phyloP scores from a whole-genome alignment of 768 basidiomycete genomes.

The Tulasnella sp. region DNA sequence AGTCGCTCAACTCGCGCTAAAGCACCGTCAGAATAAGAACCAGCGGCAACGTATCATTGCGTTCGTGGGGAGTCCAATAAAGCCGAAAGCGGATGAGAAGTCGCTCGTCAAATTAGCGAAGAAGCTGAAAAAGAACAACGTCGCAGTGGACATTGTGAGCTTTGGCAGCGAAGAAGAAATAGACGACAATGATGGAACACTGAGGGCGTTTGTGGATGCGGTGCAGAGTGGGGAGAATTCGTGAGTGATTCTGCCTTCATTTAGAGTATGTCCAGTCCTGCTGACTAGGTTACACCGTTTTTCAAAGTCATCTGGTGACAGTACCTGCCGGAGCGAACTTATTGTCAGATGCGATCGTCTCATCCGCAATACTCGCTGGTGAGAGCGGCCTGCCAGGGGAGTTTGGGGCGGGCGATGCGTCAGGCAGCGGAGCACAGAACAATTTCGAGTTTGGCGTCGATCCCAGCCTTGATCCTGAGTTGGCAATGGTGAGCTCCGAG shows the following conservation, averaged over 20 bases:
- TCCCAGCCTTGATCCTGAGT: slow-evolving; percentile 92
- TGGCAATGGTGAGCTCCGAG: slow-evolving; percentile 76
- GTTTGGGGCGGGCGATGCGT: slow-evolving; percentile 50
- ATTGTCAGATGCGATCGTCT: slow-evolving; percentile 79
- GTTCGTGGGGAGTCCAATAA: slow-evolving; percentile 86
- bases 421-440: slow-evolving; percentile 48
- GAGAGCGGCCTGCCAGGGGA: slow-evolving; percentile 69
- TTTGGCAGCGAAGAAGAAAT: slow-evolving; percentile 74
- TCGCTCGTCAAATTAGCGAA: slow-evolving; percentile 87
- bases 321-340: slow-evolving; percentile 78
- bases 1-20: slow-evolving; percentile 93
- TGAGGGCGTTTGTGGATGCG: slow-evolving; percentile 82
- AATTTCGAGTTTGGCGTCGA: slow-evolving; percentile 91
- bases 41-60: slow-evolving; percentile 94
- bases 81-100: slow-evolving; percentile 58
- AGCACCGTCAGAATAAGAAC: slow-evolving; percentile 98
- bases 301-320: slow-evolving; percentile 72
- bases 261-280: not conserved
- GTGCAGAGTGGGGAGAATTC: slow-evolving; percentile 83
- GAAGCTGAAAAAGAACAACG: slow-evolving; percentile 99
- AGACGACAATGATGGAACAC: slow-evolving; percentile 64
- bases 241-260: slow-evolving; percentile 52
- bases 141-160: slow-evolving; percentile 86
- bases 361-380: slow-evolving; percentile 79
- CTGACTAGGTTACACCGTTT: not conserved